Evolutionary conservation across 2,329 filamentous ascomycete genomes (phyloP), one percentile per base, ranked within the genome.

Genomic region (Periconia digitata): DNA sequence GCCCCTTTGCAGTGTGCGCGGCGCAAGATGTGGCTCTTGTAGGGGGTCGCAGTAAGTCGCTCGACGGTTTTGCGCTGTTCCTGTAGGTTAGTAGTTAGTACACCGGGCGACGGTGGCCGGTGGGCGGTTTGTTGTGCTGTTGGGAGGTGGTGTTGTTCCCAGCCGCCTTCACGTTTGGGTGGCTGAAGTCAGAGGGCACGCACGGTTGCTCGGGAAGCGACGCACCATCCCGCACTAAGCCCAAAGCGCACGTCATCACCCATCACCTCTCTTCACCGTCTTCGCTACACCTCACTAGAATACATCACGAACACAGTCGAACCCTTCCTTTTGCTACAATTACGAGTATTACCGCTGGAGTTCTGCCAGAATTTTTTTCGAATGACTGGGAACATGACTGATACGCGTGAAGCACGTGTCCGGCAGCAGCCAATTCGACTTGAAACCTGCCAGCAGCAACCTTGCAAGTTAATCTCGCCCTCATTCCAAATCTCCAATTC

Each of bases 61-160:
- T 20, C 18, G 35, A 17, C 16, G 18, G 18, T 17, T 15, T 10
- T 15, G 22, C 21, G 55, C 59, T 64, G 64, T 64, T 45, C 56
- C 66, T 70, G 53, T 37, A 21, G 47, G 58, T 69, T 68, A 68
- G 66, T 67, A 50, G 62, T 67, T 58, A 63, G 58, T 63, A 58
- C 38, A 42, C 56, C 56, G 53, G 45, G 49, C 47, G 49, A 55
- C 50, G 53, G 41, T 43, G 43, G 6, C 15, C n/a, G 8, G 59
- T 58, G 46, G 57, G 55, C 46, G 55, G 55, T 16, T 40, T 55
- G 59, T 55, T 47, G 50, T 55, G 62, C 53, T 56, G 59, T 59
- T 53, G 53, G 44, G 37, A 32, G 27, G 27, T 12, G 36, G 52
- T 46, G 58, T 51, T 53, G 56, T 64, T 61, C 35, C 22, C 54